Evolutionary conservation across 345 rosid species (phyloP).

Genomic region (rapeseed (Brassica napus)): DNA sequence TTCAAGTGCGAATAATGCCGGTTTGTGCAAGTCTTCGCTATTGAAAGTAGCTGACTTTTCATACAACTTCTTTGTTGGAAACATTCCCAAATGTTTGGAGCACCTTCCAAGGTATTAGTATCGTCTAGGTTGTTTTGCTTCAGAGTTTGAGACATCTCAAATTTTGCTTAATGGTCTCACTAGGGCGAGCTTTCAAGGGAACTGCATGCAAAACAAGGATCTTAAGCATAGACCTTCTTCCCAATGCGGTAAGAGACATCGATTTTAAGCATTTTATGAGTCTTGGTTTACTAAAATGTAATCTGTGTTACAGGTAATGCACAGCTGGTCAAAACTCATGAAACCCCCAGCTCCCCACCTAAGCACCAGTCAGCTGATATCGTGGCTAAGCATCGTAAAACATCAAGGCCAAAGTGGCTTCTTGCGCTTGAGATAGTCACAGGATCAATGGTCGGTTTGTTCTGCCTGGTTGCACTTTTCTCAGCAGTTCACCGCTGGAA

Average conservation of each 20-base stretch:
- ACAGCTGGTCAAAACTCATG: constrained; percentile 50
- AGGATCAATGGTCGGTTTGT: constrained; percentile 73
- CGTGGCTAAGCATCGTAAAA: constrained; percentile 50
- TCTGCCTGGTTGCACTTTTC: constrained; percentile 59
- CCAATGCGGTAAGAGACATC: constrained; percentile 60
- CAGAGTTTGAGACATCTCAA: neutral
- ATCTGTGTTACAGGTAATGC: constrained; percentile 46
- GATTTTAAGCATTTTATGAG: neutral
- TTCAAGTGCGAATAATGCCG: constrained; percentile 55
- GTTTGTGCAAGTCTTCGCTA: constrained; percentile 75
- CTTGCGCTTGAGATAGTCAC: constrained; percentile 80
- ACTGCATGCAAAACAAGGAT: constrained; percentile 69
- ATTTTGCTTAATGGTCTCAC: constrained; percentile 20
- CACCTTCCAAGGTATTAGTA: constrained; percentile 69
- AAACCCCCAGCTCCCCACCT: constrained; percentile 28
- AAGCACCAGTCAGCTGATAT: constrained; percentile 53
- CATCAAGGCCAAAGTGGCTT: constrained; percentile 82
- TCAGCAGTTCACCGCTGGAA: constrained; percentile 74
- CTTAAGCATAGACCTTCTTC: constrained; percentile 65
- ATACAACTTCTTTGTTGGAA: constrained; percentile 79
- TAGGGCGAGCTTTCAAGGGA: constrained; percentile 90
- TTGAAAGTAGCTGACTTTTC: constrained; percentile 83
- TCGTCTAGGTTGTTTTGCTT: neutral
- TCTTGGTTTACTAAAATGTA: constrained; percentile 11
- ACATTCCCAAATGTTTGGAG: constrained; percentile 81